Evolutionary conservation across 495 filamentous ascomycete species (phyloP).

Genomic region (Pseudotulostoma volvatum): DNA sequence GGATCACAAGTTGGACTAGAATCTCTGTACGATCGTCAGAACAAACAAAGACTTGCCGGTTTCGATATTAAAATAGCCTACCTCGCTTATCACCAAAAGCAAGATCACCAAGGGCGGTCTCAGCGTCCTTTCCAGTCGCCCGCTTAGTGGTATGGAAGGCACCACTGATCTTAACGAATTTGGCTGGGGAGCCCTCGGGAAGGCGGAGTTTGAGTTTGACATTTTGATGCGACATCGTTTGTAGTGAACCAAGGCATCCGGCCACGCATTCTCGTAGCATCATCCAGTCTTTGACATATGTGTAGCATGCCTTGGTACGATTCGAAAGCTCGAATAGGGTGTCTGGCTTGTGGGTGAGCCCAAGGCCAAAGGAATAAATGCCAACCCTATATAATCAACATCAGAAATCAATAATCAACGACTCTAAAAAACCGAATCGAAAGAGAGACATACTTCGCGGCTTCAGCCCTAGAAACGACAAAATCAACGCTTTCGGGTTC

Average conservation of each 20-base stretch:
- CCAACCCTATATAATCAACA: conserved; percentile 51
- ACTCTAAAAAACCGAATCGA: conserved; percentile 1
- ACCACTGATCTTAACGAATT: conserved; percentile 96
- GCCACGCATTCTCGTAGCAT: conserved; percentile 96
- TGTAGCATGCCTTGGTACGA: conserved; percentile 90
- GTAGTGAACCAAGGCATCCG: conserved; percentile 83
- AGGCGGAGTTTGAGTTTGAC: conserved; percentile 90
- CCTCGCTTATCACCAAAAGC: conserved; percentile 90
- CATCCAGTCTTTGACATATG: conserved; percentile 99
- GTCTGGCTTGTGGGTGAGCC: conserved; percentile 94
- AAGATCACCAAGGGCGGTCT: conserved; percentile 83
- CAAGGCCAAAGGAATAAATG: conserved; percentile 93
- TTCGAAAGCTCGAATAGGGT: conserved; percentile 97
- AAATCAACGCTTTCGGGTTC: conserved; percentile 96
- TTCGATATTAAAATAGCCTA: conserved; percentile 10
- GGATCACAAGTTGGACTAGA: conserved; percentile 84
- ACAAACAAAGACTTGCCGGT: conserved; percentile 6
- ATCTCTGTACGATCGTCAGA: conserved; percentile 42
- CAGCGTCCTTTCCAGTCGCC: conserved; percentile 89
- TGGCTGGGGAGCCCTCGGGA: conserved; percentile 91
- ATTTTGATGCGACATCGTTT: conserved; percentile 96
- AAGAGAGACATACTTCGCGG: conserved; percentile 61
- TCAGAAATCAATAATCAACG: conserved; percentile 13
- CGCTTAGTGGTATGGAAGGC: conserved; percentile 94
- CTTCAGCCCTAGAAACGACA: conserved; percentile 93